Evolutionary conservation across 768 basidiomycete species (phyloP), one percentile per base, ranked within the genome.

Genomic region (Royoungia palumana): DNA sequence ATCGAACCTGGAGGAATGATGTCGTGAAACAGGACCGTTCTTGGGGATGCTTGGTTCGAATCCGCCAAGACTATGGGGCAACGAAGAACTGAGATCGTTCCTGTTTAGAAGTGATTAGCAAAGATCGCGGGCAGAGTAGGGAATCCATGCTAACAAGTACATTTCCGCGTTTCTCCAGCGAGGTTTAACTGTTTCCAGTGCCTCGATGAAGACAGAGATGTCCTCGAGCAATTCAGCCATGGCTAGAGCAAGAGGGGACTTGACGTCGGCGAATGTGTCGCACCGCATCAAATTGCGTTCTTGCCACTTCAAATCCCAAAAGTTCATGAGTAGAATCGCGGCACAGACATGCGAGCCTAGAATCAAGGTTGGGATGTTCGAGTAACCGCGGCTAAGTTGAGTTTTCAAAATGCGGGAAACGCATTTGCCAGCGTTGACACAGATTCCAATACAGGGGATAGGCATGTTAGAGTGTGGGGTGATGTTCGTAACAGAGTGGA

Each of bases 351-450:
- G 75, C 10, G 79, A 71, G 16, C 69, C 67, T 54, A 73, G 65
- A 40, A 78, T 73, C 28, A 80, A 58, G 35, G 56, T 69, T 8
- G 75, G 74, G 21, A 70, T 60, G 54, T 77, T 73, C 38, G 67
- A 75, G 47, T 72, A 66, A 25, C 77, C 77, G 11, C 71, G 74
- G 30, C 63, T 55, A n/a, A 77, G 57, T 54, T 80, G 76, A 2
- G 66, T 65, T 50, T 82, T 77, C 41, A 85, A 60, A 35, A 91
- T 82, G 46, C 75, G 77, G 6, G 79, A 77, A 41, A 78, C 80
- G 2, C 82, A 75, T 40, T 76, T 76, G 6, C 82, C 81, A 11
- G 86, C 82, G 44, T 79, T 78, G 38, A 77, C 71, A 61, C 85
- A 84, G 36, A 79, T 74, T 14, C 73, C 74, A 35, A 82, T 70